These are phyloP conservation scores for Kregervanrija pseudodelftensis DNA, from an alignment of 805 yeast species.

Conservation along the genomic window DNA sequence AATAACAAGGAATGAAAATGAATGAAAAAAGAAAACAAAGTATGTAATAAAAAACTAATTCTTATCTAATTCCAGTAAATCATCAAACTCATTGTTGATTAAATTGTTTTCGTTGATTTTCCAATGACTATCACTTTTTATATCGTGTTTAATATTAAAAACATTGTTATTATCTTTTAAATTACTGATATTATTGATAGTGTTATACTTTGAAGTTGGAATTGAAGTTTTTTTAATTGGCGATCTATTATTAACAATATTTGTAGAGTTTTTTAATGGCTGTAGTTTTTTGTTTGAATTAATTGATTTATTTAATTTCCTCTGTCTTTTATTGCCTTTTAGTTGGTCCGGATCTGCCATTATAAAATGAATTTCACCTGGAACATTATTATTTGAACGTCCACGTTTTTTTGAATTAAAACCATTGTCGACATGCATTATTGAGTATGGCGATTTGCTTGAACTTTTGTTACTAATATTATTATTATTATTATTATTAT, in stretches of 20 bases:
- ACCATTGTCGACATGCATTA: not conserved
- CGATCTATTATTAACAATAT: constrained; percentile 4
- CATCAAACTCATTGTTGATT: too few relatives aligned
- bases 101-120: too few relatives aligned
- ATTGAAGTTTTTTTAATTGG: not conserved
- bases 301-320: not conserved
- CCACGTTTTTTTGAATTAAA: not conserved
- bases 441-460: not conserved
- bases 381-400: not conserved
- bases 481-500: not conserved
- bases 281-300: not conserved
- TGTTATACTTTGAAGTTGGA: not conserved
- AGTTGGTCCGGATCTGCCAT: constrained; percentile 11
- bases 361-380: constrained; percentile 9
- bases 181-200: too few relatives aligned
- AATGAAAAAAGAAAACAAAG: too few relatives aligned
- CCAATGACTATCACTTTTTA: too few relatives aligned
- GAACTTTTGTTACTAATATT: constrained; percentile 1
- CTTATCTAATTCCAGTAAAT: too few relatives aligned
- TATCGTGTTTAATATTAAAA: too few relatives aligned
- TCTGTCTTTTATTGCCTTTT: constrained; percentile 4
- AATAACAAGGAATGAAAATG: too few relatives aligned
- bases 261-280: constrained; percentile 10
- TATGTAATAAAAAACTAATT: too few relatives aligned
- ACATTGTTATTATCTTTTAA: too few relatives aligned